A percentile compares a stretch with the other conserved stretches of the same genome.
Conservation (phyloP, 768 basidiomycete genomes). For the Mycena filopes region DNA sequence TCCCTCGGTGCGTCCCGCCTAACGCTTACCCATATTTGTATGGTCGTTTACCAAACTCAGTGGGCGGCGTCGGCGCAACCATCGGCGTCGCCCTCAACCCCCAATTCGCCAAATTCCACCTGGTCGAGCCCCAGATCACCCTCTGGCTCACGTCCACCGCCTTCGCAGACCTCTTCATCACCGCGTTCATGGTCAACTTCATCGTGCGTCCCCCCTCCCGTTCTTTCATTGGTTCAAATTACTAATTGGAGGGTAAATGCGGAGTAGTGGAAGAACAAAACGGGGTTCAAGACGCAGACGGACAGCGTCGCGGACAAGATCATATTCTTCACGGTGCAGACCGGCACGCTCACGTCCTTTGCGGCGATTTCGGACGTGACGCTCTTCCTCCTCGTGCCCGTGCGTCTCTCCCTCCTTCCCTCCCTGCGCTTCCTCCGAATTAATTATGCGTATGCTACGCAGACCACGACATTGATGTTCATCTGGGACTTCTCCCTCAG, state of each 20-base stretch:
- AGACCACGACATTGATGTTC: conserved; percentile 5
- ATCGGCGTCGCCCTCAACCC: neutral
- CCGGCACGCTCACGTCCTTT: conserved; percentile 27
- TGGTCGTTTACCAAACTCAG: neutral
- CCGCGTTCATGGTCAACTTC: conserved; percentile 30
- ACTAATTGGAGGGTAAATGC: too few relatives aligned
- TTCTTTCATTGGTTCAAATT: neutral
- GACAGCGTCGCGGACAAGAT: conserved; percentile 32
- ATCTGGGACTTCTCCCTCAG: conserved; percentile 33
- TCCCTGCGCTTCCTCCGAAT: too few relatives aligned
- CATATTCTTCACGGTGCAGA: conserved; percentile 34
- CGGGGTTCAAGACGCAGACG: conserved; percentile 29
- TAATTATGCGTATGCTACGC: too few relatives aligned
- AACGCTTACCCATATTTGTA: neutral
- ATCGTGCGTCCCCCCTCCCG: conserved; percentile 7
- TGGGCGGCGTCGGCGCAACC: conserved; percentile 10
- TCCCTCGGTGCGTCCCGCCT: conserved; percentile 17
- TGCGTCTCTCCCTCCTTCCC: neutral
- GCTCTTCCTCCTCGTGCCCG: conserved; percentile 22
- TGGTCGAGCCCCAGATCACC: conserved; percentile 9
- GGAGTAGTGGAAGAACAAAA: conserved; percentile 31
- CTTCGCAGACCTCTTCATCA: conserved; percentile 33
- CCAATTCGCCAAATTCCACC: neutral
- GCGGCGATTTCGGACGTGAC: conserved; percentile 29
- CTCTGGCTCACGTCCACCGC: conserved; percentile 29